Evolutionary conservation across 2,329 filamentous ascomycete species (phyloP).

Genomic region (Zopfia rhizophila): DNA sequence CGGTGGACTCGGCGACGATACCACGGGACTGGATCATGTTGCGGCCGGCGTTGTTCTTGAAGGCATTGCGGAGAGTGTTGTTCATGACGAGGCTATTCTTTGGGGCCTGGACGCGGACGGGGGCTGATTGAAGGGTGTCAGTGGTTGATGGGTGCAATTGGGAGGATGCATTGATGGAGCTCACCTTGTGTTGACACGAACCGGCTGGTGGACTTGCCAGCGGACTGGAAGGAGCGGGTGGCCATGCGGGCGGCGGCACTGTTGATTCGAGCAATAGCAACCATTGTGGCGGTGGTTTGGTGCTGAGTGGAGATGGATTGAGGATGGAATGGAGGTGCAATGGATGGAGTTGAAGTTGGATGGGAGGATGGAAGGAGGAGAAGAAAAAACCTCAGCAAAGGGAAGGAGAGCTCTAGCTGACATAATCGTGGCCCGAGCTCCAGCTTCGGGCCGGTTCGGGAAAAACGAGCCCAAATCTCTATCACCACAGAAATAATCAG

Average conservation of each 20-base stretch:
- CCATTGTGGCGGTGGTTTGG: conserved; percentile 50
- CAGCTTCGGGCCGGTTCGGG: too few relatives aligned
- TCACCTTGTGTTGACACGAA: conserved; percentile 46
- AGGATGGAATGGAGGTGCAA: conserved; percentile 51
- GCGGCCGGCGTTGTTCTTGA: conserved; percentile 54
- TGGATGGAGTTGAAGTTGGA: conserved; percentile 37
- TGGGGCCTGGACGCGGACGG: conserved; percentile 37
- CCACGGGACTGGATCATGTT: conserved; percentile 53
- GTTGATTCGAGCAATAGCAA: conserved; percentile 53
- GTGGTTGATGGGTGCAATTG: conserved; percentile 32
- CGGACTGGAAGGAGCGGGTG: conserved; percentile 52
- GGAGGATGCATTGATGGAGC: conserved; percentile 26
- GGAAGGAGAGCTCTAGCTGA: too few relatives aligned
- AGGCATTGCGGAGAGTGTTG: conserved; percentile 50
- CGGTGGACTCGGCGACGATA: conserved; percentile 55
- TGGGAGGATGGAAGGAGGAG: conserved; percentile 34
- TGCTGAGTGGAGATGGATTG: conserved; percentile 52
- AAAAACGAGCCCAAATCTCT: too few relatives aligned
- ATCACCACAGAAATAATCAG: too few relatives aligned
- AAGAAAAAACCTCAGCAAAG: conserved; percentile 27
- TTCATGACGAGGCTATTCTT: conserved; percentile 51
- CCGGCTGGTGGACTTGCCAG: conserved; percentile 47
- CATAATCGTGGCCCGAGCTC: too few relatives aligned
- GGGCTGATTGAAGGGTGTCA: conserved; percentile 46
- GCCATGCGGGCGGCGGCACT: conserved; percentile 52